Percentiles rank a stretch among this genome's conserved stretches.
Evolutionary conservation across 805 yeast species (phyloP).

Genomic region (Barnettozyma sucrosica): DNA sequence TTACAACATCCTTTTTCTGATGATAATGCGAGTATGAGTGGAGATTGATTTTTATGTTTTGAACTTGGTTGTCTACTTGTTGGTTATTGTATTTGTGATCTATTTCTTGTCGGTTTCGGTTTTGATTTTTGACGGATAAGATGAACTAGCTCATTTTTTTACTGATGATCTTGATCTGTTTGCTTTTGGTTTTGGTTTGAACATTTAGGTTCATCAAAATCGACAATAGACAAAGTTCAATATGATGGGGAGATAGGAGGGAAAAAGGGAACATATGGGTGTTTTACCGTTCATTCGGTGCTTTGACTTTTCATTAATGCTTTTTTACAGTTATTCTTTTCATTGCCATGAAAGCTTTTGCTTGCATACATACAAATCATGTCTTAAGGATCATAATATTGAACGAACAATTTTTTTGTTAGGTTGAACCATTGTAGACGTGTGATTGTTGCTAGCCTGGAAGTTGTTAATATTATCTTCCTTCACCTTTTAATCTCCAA

Average conservation of each 20-base stretch:
- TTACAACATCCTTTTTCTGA: neutral
- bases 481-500: too few relatives aligned
- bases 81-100: neutral
- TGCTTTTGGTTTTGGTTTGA: slow-evolving; percentile 1
- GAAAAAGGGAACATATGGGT: neutral
- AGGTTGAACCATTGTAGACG: neutral
- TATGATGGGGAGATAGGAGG: neutral
- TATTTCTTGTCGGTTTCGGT: neutral
- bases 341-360: neutral
- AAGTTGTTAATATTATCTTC: too few relatives aligned
- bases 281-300: neutral
- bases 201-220: neutral
- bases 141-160: neutral
- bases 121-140: neutral
- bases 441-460: slow-evolving; percentile 30
- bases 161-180: neutral
- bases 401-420: slow-evolving; percentile 10
- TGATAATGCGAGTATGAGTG: neutral
- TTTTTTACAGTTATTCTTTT: neutral
- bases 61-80: neutral
- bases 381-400: slow-evolving; percentile 2
- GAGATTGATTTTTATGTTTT: neutral
- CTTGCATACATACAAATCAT: slow-evolving; percentile 2
- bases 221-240: neutral
- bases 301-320: neutral